phyloP scores from a whole-genome alignment of 2,329 filamentous ascomycete species.

The Hypoxylon sp. region DNA sequence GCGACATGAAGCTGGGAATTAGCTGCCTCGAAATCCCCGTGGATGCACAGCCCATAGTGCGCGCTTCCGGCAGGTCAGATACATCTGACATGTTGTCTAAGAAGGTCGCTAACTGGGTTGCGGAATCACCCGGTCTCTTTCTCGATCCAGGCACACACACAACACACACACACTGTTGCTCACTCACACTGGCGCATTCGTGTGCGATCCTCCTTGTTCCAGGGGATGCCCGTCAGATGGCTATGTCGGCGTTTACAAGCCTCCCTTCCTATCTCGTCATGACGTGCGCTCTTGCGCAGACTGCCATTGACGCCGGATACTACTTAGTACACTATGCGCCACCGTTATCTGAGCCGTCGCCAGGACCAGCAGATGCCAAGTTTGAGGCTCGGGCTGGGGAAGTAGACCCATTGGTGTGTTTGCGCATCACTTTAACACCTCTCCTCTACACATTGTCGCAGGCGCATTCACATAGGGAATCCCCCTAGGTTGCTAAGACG shows the following conservation, averaged over 20 bases:
- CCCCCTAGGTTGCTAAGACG: neutral
- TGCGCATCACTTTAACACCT: constrained; percentile 32
- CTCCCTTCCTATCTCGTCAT: constrained; percentile 27
- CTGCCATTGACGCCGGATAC: constrained; percentile 42
- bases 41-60: constrained; percentile 42
- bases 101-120: constrained; percentile 23
- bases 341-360: constrained; percentile 26
- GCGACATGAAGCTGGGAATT: constrained; percentile 41
- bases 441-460: constrained; percentile 1
- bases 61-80: constrained; percentile 42
- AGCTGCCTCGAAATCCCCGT: constrained; percentile 36
- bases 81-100: constrained; percentile 31
- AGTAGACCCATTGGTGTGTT: constrained; percentile 31
- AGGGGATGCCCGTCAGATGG: constrained; percentile 29
- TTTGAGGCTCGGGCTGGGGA: constrained; percentile 29
- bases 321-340: constrained; percentile 42
- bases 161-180: constrained; percentile 24
- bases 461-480: constrained; percentile 34
- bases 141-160: constrained; percentile 40
- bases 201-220: constrained; percentile 39
- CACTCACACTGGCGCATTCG: constrained; percentile 33
- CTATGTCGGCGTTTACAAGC: constrained; percentile 17
- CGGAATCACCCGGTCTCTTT: constrained; percentile 47
- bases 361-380: constrained; percentile 22
- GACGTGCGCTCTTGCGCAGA: constrained; percentile 33